phyloP scores from a whole-genome alignment of 2,329 filamentous ascomycete species.

The Diaporthe amygdali region DNA sequence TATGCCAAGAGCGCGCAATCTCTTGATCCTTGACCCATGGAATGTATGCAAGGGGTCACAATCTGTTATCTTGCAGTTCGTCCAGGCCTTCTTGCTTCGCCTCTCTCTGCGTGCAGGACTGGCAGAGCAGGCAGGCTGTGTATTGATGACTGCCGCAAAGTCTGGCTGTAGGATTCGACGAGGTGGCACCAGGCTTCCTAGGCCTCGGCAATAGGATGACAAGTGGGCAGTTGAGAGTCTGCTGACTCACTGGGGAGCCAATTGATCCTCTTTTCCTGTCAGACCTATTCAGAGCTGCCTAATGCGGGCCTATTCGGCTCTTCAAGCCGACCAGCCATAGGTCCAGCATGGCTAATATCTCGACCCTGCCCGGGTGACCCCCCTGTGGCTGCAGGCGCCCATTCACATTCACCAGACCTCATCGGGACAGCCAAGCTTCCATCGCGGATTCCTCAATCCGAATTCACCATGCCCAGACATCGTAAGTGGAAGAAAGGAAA shows the following conservation, averaged over 20 bases:
- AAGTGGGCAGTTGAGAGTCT: not conserved
- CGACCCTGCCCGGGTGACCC: not conserved
- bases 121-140: not conserved
- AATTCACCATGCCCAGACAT: not conserved
- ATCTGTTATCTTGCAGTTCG: not conserved
- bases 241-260: not conserved
- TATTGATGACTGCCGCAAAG: not conserved
- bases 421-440: conserved; percentile 1
- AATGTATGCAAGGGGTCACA: not conserved
- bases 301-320: not conserved
- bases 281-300: not conserved
- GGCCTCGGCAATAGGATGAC: not conserved
- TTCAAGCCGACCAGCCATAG: not conserved
- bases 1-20: not conserved
- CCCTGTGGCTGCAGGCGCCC: not conserved
- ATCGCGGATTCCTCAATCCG: not conserved
- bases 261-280: not conserved
- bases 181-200: not conserved
- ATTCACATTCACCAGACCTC: not conserved
- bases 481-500: not conserved
- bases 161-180: not conserved
- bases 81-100: not conserved
- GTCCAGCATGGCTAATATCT: not conserved
- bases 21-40: not conserved
- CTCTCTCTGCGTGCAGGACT: not conserved